Evolutionary conservation across 2,329 filamentous ascomycete genomes (phyloP), one percentile per base, ranked within the genome.

Genomic region (Penicillium sp.): DNA sequence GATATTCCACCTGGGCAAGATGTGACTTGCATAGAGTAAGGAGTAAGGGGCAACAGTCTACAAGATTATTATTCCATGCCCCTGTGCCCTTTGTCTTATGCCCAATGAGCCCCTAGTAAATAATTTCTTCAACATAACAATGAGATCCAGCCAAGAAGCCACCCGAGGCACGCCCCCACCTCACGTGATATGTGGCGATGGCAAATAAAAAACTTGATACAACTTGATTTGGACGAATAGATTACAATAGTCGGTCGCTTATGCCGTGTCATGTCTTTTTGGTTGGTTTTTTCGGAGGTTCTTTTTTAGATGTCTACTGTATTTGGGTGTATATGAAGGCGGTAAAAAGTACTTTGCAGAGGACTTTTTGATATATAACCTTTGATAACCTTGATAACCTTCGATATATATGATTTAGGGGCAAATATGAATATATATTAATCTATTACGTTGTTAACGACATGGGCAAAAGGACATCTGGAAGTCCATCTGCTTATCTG

Each of bases 141-240:
- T 54, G 43, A 37, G 25, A 43, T 43, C 21, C 40, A 40, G 25
- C 53, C 53, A 55, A 51, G 54, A 56, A 53, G 31, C 41, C 50
- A 43, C 49, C 49, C 50, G 47, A 12, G 42, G 19, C 41, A 37
- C 48, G 51, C 59, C 61, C 59, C 61, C 47, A 54, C 59, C 12
- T 31, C 61, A 63, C 61, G 59, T 63, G 57, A 63, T 29, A 40
- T n/a, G 57, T 63, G 61, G 61, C 61, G 19, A 62, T 27, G 45
- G 29, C 45, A 33, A 43, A 42, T 40, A 9, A 21, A 45, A 43
- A 52, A 56, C 42, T 10, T 38, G 51, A 47, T 50, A 27, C 21
- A 49, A 49, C 27, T 40, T 35, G 54, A 29, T 50, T 45, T 45
- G 23, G 9, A 46, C 31, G 23, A 33, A 37, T 46, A 13, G 43